Evolutionary conservation across 169 alveolate species (phyloP), one percentile per base, ranked within the genome.

Genomic region (Blepharisma undulans): DNA sequence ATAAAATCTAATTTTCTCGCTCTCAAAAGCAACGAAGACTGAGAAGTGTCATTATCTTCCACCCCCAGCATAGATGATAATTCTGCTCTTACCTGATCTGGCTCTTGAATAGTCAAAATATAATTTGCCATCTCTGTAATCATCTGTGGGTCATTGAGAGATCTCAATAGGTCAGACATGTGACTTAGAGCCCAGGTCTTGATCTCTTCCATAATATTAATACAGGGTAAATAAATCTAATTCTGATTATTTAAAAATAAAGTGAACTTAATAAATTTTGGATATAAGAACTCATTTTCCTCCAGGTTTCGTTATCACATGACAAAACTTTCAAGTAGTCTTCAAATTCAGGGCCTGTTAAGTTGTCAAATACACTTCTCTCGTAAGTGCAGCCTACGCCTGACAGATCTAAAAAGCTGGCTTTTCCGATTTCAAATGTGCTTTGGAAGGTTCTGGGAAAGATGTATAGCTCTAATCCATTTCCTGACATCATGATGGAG

Each of bases 11-110:
- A 88, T 27, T 76, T 76, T 30, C 77, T n/a, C 14, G 72, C 32
- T 22, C 92, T 33, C 21, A 76, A 6, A 19, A 88, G 85, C 27
- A 76, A 29, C 18, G 90, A 87, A 84, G 72, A 76, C 92, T 36
- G 92, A 79, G 90, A 92, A 92, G 77, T 48, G 16, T 48, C 91
- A 8, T 80, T 22, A 1, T 33, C 66, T 21, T 80, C 92, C 3
- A 81, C 66, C 66, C 94, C 95, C 6, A 94, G 76, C 48, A 91
- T 86, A 66, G 32, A 61, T 85, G 85, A 84, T 6, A 91, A 48
- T 71, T 91, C 92, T 29, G 61, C 27, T 27, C 66, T 33, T 2
- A 34, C 85, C 72, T 76, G 25, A 19, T 60, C 80, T 18, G 86
- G 33, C 19, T 33, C 30, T 27, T 76, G 29, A 48, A 66, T 84